phyloP scores from a whole-genome alignment of 345 rosid genomes.

The Camelina hispida region DNA sequence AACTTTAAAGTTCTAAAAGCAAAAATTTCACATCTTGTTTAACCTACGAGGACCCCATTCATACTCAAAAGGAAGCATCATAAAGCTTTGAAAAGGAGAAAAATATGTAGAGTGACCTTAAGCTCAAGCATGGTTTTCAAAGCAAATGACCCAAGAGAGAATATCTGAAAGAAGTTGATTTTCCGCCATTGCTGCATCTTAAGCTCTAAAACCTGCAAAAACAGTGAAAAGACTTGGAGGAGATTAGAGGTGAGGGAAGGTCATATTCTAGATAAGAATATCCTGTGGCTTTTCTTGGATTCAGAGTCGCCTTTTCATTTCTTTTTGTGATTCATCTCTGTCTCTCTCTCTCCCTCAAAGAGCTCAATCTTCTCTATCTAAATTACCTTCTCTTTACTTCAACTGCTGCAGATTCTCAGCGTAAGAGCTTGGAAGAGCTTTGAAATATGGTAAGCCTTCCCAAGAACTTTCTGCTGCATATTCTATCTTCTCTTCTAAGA shows the following conservation, averaged over 20 bases:
- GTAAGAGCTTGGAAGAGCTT: conserved; percentile 22
- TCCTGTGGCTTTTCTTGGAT: conserved; percentile 45
- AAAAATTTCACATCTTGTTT: conserved; percentile 25
- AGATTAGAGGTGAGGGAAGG: conserved; percentile 22
- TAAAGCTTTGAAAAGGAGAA: conserved; percentile 30
- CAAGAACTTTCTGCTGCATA: conserved; percentile 13
- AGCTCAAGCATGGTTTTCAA: conserved; percentile 33
- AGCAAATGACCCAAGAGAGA: conserved; percentile 34
- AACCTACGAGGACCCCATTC: conserved; percentile 35
- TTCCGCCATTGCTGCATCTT: conserved; percentile 46
- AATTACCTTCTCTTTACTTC: conserved; percentile 13
- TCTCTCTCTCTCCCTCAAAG: conserved; percentile 2
- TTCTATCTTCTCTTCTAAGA: conserved; percentile 22
- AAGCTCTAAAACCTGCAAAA: conserved; percentile 26
- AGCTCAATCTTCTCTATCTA: conserved; percentile 1
- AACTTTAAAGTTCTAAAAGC: conserved; percentile 40
- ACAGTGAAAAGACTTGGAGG: conserved; percentile 35
- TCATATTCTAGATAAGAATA: conserved; percentile 24
- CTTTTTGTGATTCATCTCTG: conserved; percentile 1
- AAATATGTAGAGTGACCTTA: conserved; percentile 25
- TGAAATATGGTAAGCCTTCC: conserved; percentile 48
- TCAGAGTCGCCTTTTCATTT: conserved; percentile 42
- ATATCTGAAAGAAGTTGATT: conserved; percentile 34
- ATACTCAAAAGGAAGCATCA: conserved; percentile 38
- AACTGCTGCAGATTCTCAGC: conserved; percentile 24